phyloP scores from a whole-genome alignment of 257 asterid genomes.

The Perilla frutescens region DNA sequence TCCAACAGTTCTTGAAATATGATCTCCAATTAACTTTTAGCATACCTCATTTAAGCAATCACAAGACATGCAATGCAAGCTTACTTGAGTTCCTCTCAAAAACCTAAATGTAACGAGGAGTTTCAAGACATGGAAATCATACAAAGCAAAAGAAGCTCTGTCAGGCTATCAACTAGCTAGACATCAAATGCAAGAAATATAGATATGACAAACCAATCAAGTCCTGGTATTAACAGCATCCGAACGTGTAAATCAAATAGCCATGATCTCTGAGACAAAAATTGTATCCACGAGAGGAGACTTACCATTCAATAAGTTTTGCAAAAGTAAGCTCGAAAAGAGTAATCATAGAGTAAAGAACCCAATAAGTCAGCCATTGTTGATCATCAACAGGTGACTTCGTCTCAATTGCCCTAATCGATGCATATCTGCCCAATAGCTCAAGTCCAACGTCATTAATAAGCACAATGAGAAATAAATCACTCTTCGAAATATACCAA shows the following conservation, averaged over 20 bases:
- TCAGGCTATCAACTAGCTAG: not conserved
- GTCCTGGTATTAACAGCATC: constrained; percentile 2
- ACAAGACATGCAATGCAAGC: not conserved
- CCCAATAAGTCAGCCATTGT: constrained; percentile 99
- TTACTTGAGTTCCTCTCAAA: not conserved
- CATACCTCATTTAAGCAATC: not conserved
- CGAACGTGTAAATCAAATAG: constrained; percentile 1
- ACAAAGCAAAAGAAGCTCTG: not conserved
- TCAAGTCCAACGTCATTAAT: constrained; percentile 24
- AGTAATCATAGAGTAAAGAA: constrained; percentile 95
- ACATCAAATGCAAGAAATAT: constrained; percentile 15
- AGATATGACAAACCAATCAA: not conserved
- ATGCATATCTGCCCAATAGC: constrained; percentile 74
- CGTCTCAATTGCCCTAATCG: constrained; percentile 91
- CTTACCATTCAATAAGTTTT: constrained; percentile 85
- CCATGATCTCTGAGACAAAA: not conserved
- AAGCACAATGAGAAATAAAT: not conserved
- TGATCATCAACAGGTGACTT: constrained; percentile 92
- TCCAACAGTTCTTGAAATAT: not conserved
- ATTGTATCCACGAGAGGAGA: not conserved
- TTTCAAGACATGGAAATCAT: not conserved
- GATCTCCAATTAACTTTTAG: not conserved
- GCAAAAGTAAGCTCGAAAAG: constrained; percentile 95
- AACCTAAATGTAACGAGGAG: not conserved
- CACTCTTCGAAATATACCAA: not conserved